Conservation (phyloP, 2,329 filamentous ascomycete species). For the Fusarium redolens region DNA sequence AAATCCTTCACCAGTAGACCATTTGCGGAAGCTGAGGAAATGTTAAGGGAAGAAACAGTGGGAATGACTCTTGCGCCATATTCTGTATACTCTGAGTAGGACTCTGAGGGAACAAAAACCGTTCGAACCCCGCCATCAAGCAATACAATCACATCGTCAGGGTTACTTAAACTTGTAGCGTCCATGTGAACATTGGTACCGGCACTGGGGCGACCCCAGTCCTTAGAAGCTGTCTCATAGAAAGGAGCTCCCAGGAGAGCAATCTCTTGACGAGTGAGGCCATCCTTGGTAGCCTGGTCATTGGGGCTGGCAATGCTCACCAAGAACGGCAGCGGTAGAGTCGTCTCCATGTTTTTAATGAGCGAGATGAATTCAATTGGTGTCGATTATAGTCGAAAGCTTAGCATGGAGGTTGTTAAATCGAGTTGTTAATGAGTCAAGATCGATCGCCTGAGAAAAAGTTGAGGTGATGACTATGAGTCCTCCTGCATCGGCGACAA, state of each 20-base stretch:
- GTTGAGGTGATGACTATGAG: constrained; percentile 39
- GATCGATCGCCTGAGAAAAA: constrained; percentile 38
- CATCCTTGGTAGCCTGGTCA: constrained; percentile 60
- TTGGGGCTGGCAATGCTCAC: constrained; percentile 66
- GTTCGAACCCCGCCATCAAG: constrained; percentile 87
- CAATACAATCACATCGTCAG: constrained; percentile 80
- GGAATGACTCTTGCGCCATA: constrained; percentile 69
- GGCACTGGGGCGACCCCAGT: constrained; percentile 61
- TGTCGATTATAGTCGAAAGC: background rate
- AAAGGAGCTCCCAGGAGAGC: constrained; percentile 69
- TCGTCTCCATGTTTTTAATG: constrained; percentile 67
- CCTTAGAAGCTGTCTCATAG: constrained; percentile 63
- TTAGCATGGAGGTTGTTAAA: constrained; percentile 2
- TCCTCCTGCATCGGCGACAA: constrained; percentile 47
- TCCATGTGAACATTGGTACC: constrained; percentile 78
- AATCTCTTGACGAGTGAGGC: constrained; percentile 67
- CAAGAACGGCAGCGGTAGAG: constrained; percentile 71
- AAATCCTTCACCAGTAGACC: constrained; percentile 66
- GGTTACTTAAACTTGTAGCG: constrained; percentile 73
- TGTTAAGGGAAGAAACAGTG: constrained; percentile 58
- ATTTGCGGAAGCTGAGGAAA: constrained; percentile 59
- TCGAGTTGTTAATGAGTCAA: constrained; percentile 41
- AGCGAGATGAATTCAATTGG: constrained; percentile 18
- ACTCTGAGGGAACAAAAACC: constrained; percentile 81
- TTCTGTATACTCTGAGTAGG: constrained; percentile 69